Percentiles rank a stretch among this genome's conserved stretches.
Conservation (phyloP, 176 grass and related monocot species). For the Carex myosuroides region DNA sequence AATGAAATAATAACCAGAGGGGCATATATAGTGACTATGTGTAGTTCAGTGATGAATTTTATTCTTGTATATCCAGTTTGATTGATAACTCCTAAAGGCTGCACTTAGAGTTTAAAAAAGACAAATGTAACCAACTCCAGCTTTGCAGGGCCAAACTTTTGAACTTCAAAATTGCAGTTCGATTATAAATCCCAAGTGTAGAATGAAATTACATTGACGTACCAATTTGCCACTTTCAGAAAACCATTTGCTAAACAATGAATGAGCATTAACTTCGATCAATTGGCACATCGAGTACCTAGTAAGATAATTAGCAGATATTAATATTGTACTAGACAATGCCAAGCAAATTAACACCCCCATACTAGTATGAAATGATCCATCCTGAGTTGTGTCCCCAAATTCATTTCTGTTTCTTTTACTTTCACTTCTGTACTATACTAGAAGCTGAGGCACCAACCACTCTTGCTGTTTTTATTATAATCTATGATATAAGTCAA, state of each 20-base stretch:
- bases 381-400: background rate
- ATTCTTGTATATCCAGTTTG: background rate
- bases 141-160: background rate
- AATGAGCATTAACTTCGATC: conserved; percentile 99
- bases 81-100: background rate
- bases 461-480: background rate
- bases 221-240: conserved; percentile 99
- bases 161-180: background rate
- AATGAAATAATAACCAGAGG: conserved; percentile 14
- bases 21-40: background rate
- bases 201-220: conserved; percentile 28
- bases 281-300: conserved; percentile 93
- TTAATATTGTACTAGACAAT: conserved; percentile 1
- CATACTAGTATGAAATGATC: background rate
- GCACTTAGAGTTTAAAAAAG: background rate
- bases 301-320: conserved; percentile 16
- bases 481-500: background rate
- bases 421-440: background rate
- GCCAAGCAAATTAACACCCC: background rate
- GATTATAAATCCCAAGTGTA: background rate
- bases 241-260: conserved; percentile 99
- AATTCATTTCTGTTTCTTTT: background rate
- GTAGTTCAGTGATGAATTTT: background rate
- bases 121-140: background rate
- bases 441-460: background rate